phyloP scores from a whole-genome alignment of 2,329 filamentous ascomycete species.

The Cladosporium sp. region DNA sequence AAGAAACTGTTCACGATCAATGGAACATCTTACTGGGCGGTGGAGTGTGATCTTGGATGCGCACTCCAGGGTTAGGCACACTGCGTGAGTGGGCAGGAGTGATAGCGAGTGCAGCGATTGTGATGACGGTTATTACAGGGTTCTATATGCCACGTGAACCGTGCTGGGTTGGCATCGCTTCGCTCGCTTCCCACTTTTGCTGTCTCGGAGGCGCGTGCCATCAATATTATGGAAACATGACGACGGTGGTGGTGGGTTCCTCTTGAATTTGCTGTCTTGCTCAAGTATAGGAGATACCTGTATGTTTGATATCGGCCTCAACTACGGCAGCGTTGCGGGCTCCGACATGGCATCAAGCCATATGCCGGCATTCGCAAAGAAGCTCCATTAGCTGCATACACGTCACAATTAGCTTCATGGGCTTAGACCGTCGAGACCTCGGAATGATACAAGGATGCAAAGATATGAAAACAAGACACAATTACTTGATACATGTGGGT shows the following conservation, averaged over 20 bases:
- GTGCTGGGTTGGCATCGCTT: too few species aligned
- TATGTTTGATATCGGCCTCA: not conserved
- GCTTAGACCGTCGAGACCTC: too few species aligned
- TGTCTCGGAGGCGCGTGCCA: not conserved
- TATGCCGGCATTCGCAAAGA: not conserved
- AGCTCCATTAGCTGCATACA: not conserved
- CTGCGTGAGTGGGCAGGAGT: not conserved
- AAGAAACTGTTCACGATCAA: not conserved
- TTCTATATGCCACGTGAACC: slow-evolving; percentile 10
- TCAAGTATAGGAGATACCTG: not conserved
- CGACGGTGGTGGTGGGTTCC: not conserved
- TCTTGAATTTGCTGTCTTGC: not conserved
- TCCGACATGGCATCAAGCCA: not conserved
- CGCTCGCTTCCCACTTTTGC: slow-evolving; percentile 10
- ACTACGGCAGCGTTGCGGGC: not conserved
- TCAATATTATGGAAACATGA: not conserved
- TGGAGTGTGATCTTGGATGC: not conserved
- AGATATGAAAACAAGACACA: too few species aligned
- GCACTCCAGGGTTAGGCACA: not conserved
- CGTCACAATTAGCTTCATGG: too few species aligned
- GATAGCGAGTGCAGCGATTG: not conserved
- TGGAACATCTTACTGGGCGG: slow-evolving; percentile 1
- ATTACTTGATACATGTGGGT: too few species aligned
- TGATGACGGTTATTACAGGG: slow-evolving; percentile 12
- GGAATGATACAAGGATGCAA: not conserved